A percentile compares a stretch with the other conserved stretches of the same genome.
phyloP scores from a whole-genome alignment of 768 basidiomycete genomes.

The Kwoniella sp. region DNA sequence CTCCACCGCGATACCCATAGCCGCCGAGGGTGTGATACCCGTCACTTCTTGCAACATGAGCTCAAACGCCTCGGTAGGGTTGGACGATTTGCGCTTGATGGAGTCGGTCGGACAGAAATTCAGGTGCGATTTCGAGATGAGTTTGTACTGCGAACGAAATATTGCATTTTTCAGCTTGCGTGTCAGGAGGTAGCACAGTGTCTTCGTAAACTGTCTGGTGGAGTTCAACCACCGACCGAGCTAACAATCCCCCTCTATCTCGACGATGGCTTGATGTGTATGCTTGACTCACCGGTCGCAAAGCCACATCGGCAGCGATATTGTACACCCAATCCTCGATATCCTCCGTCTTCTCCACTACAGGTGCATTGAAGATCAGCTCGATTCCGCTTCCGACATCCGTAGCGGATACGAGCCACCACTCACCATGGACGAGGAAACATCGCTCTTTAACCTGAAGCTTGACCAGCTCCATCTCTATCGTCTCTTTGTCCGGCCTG shows the following conservation, averaged over 20 bases:
- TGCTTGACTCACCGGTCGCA: slow-evolving; percentile 53
- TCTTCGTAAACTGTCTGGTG: too few species aligned
- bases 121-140: slow-evolving; percentile 53
- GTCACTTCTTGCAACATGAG: slow-evolving; percentile 55
- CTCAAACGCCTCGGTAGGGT: slow-evolving; percentile 41
- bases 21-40: slow-evolving; percentile 50
- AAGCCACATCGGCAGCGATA: slow-evolving; percentile 49
- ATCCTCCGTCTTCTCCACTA: slow-evolving; percentile 54
- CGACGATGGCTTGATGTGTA: too few species aligned
- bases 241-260: too few species aligned
- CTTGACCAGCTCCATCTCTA: slow-evolving; percentile 50
- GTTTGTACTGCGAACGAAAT: slow-evolving; percentile 38
- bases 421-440: slow-evolving; percentile 53
- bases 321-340: slow-evolving; percentile 52
- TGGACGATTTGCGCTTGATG: slow-evolving; percentile 33
- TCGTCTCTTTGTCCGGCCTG: slow-evolving; percentile 30
- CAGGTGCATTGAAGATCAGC: background rate
- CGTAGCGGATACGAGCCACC: too few species aligned
- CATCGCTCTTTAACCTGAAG: slow-evolving; percentile 48
- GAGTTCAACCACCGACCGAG: too few species aligned
- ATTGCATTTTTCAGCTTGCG: background rate
- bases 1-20: slow-evolving; percentile 44
- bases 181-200: background rate
- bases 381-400: background rate
- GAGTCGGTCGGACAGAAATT: slow-evolving; percentile 46